phyloP scores from a whole-genome alignment of 192 early-diverging fungal genomes.

The Podila epigama region DNA sequence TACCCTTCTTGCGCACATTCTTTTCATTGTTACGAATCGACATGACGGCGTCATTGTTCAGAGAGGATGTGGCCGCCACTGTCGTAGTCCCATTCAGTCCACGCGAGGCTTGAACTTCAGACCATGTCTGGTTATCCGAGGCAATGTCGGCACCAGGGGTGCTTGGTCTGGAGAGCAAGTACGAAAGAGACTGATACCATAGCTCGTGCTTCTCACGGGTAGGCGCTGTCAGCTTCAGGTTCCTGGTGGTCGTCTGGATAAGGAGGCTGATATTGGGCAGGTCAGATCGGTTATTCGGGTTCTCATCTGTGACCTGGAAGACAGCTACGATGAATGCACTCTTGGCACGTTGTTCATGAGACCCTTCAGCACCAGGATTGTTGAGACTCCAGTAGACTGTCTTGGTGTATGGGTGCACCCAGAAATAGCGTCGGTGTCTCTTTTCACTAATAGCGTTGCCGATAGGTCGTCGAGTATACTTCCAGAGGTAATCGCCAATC shows the following conservation, averaged over 20 bases:
- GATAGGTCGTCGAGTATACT: slow-evolving; percentile 68
- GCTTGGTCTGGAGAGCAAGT: slow-evolving; percentile 24
- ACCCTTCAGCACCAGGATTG: slow-evolving; percentile 61
- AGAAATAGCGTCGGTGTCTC: slow-evolving; percentile 76
- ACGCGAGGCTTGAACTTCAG: slow-evolving; percentile 20
- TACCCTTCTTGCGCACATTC: slow-evolving; percentile 18
- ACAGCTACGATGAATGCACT: slow-evolving; percentile 72
- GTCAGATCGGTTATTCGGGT: slow-evolving; percentile 15
- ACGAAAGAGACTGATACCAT: slow-evolving; percentile 64
- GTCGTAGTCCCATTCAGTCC: background rate
- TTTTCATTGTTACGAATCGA: slow-evolving; percentile 29
- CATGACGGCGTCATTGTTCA: slow-evolving; percentile 12
- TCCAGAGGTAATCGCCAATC: slow-evolving; percentile 79
- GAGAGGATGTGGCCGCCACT: background rate
- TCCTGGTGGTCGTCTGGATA: slow-evolving; percentile 70
- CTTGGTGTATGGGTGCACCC: slow-evolving; percentile 83
- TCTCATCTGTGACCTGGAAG: slow-evolving; percentile 58
- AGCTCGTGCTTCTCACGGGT: slow-evolving; percentile 71
- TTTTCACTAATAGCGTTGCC: slow-evolving; percentile 63
- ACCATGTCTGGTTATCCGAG: slow-evolving; percentile 42
- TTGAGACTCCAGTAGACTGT: slow-evolving; percentile 78
- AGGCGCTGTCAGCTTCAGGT: slow-evolving; percentile 77
- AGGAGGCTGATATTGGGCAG: slow-evolving; percentile 68
- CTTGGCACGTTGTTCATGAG: slow-evolving; percentile 49
- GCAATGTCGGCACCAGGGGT: slow-evolving; percentile 14